Conservation (phyloP, 2,329 filamentous ascomycete species). For the Cladosporium sp. region DNA sequence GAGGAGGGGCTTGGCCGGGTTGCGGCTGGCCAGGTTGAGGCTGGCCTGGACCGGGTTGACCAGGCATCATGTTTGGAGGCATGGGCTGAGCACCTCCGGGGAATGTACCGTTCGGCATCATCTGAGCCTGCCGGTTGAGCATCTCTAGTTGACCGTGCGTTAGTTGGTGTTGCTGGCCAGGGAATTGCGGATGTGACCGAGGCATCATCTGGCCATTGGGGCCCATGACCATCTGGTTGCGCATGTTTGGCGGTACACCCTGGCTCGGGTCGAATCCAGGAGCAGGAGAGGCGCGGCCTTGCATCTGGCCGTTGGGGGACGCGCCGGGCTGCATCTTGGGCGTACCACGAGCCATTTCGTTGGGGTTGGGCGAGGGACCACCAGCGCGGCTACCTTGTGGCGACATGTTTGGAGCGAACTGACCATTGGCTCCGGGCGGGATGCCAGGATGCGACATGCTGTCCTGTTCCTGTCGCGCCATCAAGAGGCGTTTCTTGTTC, state of each 20-base stretch:
- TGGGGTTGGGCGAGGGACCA: constrained; percentile 67
- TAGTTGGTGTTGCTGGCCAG: constrained; percentile 20
- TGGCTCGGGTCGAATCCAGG: constrained; percentile 45
- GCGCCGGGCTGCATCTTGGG: constrained; percentile 69
- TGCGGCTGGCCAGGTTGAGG: constrained; percentile 45
- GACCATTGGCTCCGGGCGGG: constrained; percentile 38
- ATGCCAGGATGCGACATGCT: constrained; percentile 52
- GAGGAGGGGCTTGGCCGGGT: constrained; percentile 50
- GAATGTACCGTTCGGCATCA: constrained; percentile 29
- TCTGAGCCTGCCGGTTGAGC: constrained; percentile 28
- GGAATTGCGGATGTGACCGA: constrained; percentile 61
- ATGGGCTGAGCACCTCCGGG: constrained; percentile 36
- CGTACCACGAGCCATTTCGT: constrained; percentile 73
- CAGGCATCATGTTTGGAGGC: constrained; percentile 38
- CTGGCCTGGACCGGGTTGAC: constrained; percentile 25
- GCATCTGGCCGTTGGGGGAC: constrained; percentile 66
- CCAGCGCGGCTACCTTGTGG: constrained; percentile 63
- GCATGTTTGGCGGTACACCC: constrained; percentile 22
- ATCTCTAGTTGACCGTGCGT: constrained; percentile 53
- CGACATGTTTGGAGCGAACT: constrained; percentile 56
- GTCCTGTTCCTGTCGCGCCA: constrained; percentile 78
- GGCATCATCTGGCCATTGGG: constrained; percentile 55
- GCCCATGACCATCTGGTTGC: constrained; percentile 44
- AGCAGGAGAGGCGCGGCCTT: constrained; percentile 58
- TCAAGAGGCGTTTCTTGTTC: constrained; percentile 80